phyloP scores from a whole-genome alignment of 257 asterid species.

The Fraxinus pennsylvanica region DNA sequence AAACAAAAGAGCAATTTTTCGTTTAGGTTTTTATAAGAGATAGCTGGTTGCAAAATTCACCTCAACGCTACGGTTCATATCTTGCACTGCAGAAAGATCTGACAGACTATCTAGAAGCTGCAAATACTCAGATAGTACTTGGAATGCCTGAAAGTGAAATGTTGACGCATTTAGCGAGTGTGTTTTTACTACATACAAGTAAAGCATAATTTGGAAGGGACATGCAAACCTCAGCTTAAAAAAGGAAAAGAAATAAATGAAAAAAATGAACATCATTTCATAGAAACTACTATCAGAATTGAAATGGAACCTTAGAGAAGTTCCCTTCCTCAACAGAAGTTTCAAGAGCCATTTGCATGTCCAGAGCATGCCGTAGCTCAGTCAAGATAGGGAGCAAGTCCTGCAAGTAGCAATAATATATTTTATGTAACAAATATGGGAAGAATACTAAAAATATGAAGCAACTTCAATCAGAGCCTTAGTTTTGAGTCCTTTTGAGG shows the following conservation, averaged over 20 bases:
- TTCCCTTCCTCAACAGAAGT: conserved; percentile 78
- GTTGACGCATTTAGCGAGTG: conserved; percentile 29
- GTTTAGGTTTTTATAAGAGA: conserved; percentile 9
- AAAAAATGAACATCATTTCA: conserved; percentile 17
- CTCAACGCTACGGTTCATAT: conserved; percentile 95
- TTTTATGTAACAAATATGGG: conserved; percentile 12
- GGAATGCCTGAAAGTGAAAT: conserved; percentile 78
- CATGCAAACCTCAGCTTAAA: conserved; percentile 24
- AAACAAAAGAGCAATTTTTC: conserved; percentile 15
- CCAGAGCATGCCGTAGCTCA: conserved; percentile 82
- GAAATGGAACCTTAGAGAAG: conserved; percentile 75
- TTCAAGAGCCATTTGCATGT: conserved; percentile 82
- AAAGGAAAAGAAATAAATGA: neutral
- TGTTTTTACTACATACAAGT: conserved; percentile 16
- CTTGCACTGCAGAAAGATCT: conserved; percentile 80
- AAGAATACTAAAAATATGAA: neutral
- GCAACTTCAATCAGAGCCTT: conserved; percentile 3
- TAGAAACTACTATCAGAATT: conserved; percentile 28
- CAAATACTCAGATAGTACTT: conserved; percentile 86
- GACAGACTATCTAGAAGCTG: conserved; percentile 87
- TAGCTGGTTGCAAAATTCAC: conserved; percentile 42
- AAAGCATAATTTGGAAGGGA: conserved; percentile 18
- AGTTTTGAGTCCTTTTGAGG: neutral
- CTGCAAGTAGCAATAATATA: conserved; percentile 48
- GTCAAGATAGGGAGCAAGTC: conserved; percentile 81